These are phyloP conservation scores for Crithidia expoeki DNA, from an alignment of 208 protist genomes.

Conservation along the genomic window DNA sequence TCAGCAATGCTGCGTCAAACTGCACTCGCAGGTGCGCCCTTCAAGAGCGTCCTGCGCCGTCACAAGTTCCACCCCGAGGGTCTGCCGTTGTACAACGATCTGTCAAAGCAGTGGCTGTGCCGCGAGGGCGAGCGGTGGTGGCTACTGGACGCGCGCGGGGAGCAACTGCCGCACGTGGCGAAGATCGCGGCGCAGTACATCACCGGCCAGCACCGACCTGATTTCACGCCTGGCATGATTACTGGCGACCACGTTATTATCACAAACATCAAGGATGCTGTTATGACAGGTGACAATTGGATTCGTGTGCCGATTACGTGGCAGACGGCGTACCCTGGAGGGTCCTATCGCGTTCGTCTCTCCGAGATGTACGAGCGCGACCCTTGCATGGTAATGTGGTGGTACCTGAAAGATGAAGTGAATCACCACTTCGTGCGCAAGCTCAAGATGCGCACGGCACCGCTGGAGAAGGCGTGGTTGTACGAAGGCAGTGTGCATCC, in stretches of 20 bases:
- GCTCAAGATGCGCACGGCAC: conserved; percentile 87
- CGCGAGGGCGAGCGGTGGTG: conserved; percentile 92
- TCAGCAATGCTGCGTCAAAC: conserved; percentile 68
- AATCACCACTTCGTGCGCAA: conserved; percentile 92
- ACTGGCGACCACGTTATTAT: conserved; percentile 91
- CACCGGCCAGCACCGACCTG: conserved; percentile 86
- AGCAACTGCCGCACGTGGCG: conserved; percentile 87
- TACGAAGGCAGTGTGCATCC: conserved; percentile 90
- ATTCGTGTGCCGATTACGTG: conserved; percentile 91
- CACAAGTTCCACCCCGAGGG: conserved; percentile 91
- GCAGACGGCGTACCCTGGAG: conserved; percentile 91
- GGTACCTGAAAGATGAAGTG: conserved; percentile 91
- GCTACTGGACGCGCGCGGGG: conserved; percentile 86
- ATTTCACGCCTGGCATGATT: conserved; percentile 92
- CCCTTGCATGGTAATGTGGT: conserved; percentile 94
- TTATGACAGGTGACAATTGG: conserved; percentile 91
- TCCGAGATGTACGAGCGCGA: conserved; percentile 93
- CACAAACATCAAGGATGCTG: conserved; percentile 90
- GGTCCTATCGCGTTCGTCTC: conserved; percentile 89
- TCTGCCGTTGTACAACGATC: conserved; percentile 88
- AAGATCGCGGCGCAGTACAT: conserved; percentile 88
- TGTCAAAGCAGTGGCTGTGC: conserved; percentile 92
- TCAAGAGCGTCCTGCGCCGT: conserved; percentile 91
- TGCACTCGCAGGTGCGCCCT: conserved; percentile 48
- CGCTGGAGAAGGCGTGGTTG: conserved; percentile 92